Conservation (phyloP, 2,329 filamentous ascomycete genomes). For the Fragosphaeria purpurea region DNA sequence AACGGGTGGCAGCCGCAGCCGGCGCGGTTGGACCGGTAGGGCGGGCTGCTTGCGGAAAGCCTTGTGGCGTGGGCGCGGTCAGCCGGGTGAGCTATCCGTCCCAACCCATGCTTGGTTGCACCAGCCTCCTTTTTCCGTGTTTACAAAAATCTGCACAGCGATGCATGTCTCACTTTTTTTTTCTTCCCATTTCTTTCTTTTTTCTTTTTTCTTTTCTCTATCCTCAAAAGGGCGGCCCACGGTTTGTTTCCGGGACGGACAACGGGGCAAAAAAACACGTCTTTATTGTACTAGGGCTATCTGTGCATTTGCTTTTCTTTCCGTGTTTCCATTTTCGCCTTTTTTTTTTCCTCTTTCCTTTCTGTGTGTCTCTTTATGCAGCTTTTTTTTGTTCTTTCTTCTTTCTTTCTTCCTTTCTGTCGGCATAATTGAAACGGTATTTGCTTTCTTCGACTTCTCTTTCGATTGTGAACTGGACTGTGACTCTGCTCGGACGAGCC, state of each 20-base stretch:
- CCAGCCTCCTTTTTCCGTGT: too few species aligned
- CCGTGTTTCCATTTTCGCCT: neutral
- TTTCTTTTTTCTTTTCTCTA: neutral
- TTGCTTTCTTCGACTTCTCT: neutral
- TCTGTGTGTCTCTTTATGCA: neutral
- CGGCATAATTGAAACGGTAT: too few species aligned
- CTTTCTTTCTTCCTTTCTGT: neutral
- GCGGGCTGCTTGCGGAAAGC: too few species aligned
- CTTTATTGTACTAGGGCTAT: neutral
- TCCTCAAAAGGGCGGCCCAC: neutral
- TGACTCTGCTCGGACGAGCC: too few species aligned
- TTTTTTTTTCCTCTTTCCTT: neutral
- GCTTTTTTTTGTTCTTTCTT: neutral
- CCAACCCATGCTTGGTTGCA: too few species aligned
- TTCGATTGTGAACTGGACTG: too few species aligned
- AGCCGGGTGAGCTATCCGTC: too few species aligned
- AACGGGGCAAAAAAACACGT: too few species aligned
- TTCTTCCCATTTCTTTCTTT: slow-evolving; percentile 1
- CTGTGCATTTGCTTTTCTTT: neutral
- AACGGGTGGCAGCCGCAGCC: slow-evolving; percentile 62
- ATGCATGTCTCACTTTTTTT: neutral
- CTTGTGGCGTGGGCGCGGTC: too few species aligned
- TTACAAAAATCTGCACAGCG: too few species aligned
- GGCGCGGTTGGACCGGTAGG: slow-evolving; percentile 23
- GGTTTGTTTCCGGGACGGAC: neutral